Base-by-base conservation (phyloP, 2,329 filamentous ascomycete genomes). In the Pseudocercospora pini-densiflorae region DNA sequence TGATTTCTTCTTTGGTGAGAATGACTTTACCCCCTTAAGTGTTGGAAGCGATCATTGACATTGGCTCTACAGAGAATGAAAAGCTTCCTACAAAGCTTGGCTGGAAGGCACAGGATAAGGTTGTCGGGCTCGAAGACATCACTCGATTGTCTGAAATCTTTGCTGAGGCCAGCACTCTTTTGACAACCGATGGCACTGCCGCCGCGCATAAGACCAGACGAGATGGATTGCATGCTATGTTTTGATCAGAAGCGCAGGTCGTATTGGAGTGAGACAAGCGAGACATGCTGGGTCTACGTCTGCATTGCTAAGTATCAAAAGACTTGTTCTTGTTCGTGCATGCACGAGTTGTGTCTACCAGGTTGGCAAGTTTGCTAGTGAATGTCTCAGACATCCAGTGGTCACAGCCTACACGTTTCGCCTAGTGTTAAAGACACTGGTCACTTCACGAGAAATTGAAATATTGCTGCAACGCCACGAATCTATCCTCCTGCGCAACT, bases 1-100 rank as follows among this genome's bases (percentile, higher is more conserved):
- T 0, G 79, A 82, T 54, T 86, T 80, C 55, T 82, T 84, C 63
- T 84, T 85, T 63, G 74, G 82, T 83, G 70, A 71, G 80, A 63
- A 36, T 31, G 14, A 33, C 31, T 33, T 33, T 14, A 12, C 10
- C 21, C 16, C 2, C 9, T 8, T 21, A 2, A 2, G 5, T 21
- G 19, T 36, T 62, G 31, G 7, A 14, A 31, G 9, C 10, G 9
- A 9, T 27, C 14, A 9, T 23, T 55, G 51, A n/a, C 21, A 8
- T 7, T 55, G 23, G 27, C 51, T 23, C 16, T 55, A 59, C 64
- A 82, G 81, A 81, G 59, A 81, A 83, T 14, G 82, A 84, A 66
- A 70, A 77, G 4, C 71, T 84, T 0, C 82, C 82, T 0, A 73
- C 68, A 5, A 74, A 80, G 31, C 64, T 84, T 1, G 81, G 82